Conservation (phyloP, 305 asterid genomes). For the Plantago coronopus region DNA sequence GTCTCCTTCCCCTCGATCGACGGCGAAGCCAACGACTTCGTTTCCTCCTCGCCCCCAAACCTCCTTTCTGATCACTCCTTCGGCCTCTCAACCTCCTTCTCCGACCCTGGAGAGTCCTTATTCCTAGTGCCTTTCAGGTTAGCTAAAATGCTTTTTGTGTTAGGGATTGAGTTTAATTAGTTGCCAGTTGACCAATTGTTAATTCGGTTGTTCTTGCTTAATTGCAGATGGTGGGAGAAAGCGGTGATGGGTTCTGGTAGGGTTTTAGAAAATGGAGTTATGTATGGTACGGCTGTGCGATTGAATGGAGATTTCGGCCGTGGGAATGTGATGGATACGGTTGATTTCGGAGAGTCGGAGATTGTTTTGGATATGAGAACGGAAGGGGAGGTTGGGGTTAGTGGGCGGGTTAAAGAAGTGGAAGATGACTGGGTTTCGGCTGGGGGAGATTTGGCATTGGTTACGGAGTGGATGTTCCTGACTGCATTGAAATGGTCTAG, state of each 20-base stretch:
- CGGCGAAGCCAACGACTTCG: conserved; percentile 26
- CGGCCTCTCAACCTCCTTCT: conserved; percentile 15
- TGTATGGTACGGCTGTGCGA: conserved; percentile 37
- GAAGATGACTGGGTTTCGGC: conserved; percentile 19
- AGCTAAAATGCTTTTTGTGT: neutral
- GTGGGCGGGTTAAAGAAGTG: conserved; percentile 29
- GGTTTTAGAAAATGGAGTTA: conserved; percentile 27
- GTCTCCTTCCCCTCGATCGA: conserved; percentile 25
- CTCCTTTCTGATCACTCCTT: conserved; percentile 27
- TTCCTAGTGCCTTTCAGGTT: conserved; percentile 45
- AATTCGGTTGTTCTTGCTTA: neutral
- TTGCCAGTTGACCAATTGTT: too few relatives aligned
- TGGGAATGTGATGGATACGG: conserved; percentile 16
- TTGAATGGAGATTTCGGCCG: conserved; percentile 24
- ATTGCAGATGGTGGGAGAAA: conserved; percentile 51
- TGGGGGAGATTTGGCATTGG: conserved; percentile 48
- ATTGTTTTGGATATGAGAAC: conserved; percentile 51
- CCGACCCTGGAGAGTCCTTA: conserved; percentile 42
- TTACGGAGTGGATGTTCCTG: conserved; percentile 80
- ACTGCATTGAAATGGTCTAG: conserved; percentile 61
- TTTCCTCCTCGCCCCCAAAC: neutral
- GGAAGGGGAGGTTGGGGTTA: conserved; percentile 32
- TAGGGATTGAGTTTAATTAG: neutral
- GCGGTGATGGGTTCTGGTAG: conserved; percentile 33
- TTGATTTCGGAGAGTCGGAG: conserved; percentile 42